Conservation (phyloP, 768 basidiomycete genomes). For the Candolleomyces efflorescens region DNA sequence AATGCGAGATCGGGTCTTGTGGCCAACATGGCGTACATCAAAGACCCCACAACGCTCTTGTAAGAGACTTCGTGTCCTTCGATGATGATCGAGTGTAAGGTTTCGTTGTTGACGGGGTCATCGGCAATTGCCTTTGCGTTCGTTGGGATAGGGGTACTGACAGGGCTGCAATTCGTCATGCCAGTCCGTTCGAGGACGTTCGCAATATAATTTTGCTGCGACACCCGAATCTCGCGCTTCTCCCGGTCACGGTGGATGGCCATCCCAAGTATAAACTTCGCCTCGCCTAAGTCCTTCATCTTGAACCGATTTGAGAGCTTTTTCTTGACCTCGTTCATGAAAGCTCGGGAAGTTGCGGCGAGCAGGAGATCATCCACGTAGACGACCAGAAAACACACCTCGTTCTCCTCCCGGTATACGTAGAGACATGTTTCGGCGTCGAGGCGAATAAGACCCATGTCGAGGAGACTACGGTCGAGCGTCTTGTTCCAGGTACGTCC, state of each 20-base stretch:
- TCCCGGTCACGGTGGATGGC: conserved; percentile 2
- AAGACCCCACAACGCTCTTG: conserved; percentile 15
- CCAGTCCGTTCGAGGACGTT: conserved; percentile 3
- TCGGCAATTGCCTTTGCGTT: conserved; percentile 5
- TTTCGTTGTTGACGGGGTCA: conserved; percentile 7
- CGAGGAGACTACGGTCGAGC: conserved; percentile 9
- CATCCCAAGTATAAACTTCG: conserved; percentile 10
- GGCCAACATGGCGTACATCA: conserved; percentile 19
- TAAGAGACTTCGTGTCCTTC: conserved; percentile 10
- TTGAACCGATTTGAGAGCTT: conserved; percentile 8
- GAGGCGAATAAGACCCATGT: conserved; percentile 6
- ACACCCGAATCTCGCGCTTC: background rate
- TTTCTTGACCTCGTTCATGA: conserved; percentile 7
- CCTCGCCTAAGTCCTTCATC: conserved; percentile 9
- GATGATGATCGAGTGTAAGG: conserved; percentile 8
- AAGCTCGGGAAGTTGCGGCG: conserved; percentile 5
- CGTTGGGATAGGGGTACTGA: conserved; percentile 10
- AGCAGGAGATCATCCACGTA: conserved; percentile 9
- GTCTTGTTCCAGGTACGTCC: conserved; percentile 7
- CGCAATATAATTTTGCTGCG: conserved; percentile 4
- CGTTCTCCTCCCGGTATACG: conserved; percentile 1
- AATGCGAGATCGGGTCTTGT: conserved; percentile 20
- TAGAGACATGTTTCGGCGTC: conserved; percentile 10
- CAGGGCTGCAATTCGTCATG: conserved; percentile 8
- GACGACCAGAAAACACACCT: conserved; percentile 8